Evolutionary conservation across 768 basidiomycete species (phyloP).

Genomic region (Trametopsis cervina): DNA sequence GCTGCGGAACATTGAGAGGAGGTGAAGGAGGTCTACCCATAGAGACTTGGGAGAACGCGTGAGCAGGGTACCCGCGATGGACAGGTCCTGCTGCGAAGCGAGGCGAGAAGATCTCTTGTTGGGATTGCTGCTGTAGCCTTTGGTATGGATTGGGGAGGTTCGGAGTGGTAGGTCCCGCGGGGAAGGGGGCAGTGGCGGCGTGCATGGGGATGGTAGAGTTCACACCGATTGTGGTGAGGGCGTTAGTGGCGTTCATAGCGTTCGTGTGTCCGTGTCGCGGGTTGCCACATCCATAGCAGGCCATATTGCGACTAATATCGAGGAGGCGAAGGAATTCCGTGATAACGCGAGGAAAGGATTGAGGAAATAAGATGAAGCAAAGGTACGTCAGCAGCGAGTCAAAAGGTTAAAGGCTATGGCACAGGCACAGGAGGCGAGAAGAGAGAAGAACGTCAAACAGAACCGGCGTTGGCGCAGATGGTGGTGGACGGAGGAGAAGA

Average conservation of each 20-base stretch:
- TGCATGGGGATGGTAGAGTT: constrained; percentile 17
- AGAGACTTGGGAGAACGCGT: too few species aligned
- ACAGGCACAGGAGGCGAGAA: neutral
- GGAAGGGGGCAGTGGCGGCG: constrained; percentile 19
- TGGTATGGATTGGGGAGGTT: constrained; percentile 1
- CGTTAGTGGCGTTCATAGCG: constrained; percentile 19
- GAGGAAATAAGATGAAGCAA: constrained; percentile 3
- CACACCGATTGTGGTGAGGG: constrained; percentile 19
- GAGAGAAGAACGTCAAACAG: neutral
- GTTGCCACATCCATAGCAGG: constrained; percentile 73
- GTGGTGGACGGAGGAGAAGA: too few species aligned
- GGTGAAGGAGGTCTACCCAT: too few species aligned
- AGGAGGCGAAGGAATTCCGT: constrained; percentile 42
- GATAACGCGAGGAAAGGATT: constrained; percentile 35
- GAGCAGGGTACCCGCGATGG: constrained; percentile 3
- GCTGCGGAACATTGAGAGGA: too few species aligned
- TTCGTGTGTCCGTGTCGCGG: constrained; percentile 32
- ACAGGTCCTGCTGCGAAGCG: constrained; percentile 11
- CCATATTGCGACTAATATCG: constrained; percentile 58
- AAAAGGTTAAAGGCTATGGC: neutral
- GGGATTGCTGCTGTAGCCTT: constrained; percentile 1
- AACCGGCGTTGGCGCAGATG: too few species aligned
- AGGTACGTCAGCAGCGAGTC: neutral
- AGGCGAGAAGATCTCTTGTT: neutral
- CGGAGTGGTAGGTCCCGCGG: constrained; percentile 11